phyloP scores from a whole-genome alignment of 345 rosid species.

The Hypericum perforatum region DNA sequence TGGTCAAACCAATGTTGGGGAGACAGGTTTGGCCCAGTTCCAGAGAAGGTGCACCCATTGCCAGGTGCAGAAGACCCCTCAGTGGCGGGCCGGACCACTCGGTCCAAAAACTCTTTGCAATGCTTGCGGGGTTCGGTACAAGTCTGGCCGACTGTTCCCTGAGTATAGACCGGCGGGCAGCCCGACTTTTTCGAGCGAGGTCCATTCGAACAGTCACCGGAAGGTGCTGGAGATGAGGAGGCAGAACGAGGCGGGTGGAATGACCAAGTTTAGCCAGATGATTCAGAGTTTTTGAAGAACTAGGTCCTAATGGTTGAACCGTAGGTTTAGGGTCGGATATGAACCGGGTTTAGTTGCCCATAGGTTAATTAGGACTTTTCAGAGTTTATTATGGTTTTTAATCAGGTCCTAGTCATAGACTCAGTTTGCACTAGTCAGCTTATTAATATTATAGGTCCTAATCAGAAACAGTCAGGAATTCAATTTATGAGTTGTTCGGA shows the following conservation, averaged over 20 bases:
- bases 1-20: slow-evolving; percentile 12
- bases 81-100: slow-evolving; percentile 54
- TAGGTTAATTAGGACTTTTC: too few relatives aligned
- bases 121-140: slow-evolving; percentile 53
- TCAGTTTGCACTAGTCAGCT: too few relatives aligned
- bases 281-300: slow-evolving; percentile 24
- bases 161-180: slow-evolving; percentile 61
- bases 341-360: slow-evolving; percentile 5
- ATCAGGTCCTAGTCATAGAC: too few relatives aligned
- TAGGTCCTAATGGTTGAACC: slow-evolving; percentile 1
- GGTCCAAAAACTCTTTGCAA: slow-evolving; percentile 53
- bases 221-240: slow-evolving; percentile 47
- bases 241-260: slow-evolving; percentile 20
- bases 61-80: slow-evolving; percentile 48
- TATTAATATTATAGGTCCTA: too few relatives aligned
- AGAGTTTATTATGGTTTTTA: too few relatives aligned
- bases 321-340: slow-evolving; percentile 3
- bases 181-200: slow-evolving; percentile 35
- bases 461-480: too few relatives aligned
- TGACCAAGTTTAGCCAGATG: slow-evolving; percentile 20
- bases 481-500: too few relatives aligned
- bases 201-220: slow-evolving; percentile 48
- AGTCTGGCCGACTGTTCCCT: slow-evolving; percentile 52
- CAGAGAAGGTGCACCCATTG: slow-evolving; percentile 48
- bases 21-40: slow-evolving; percentile 12